These are phyloP conservation scores for Cystobasidium ongulense DNA, from an alignment of 768 basidiomycete species.

Conservation along the genomic window DNA sequence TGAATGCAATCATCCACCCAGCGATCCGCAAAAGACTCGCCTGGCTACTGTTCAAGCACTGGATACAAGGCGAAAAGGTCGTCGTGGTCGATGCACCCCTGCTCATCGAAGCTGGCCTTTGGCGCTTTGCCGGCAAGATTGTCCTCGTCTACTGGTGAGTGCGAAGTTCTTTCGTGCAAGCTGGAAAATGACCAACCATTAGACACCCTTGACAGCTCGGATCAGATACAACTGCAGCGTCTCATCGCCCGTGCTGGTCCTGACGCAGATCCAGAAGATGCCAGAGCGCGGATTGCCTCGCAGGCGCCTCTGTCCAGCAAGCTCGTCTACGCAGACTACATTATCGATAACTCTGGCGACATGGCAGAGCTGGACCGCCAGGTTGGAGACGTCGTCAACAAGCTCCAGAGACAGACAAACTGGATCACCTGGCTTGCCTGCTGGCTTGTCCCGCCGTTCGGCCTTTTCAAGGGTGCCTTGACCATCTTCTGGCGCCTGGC, in stretches of 20 bases:
- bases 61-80: slow-evolving; percentile 68
- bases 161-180: too few relatives aligned
- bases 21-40: slow-evolving; percentile 56
- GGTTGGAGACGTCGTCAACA: slow-evolving; percentile 50
- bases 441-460: slow-evolving; percentile 52
- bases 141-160: slow-evolving; percentile 84
- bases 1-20: slow-evolving; percentile 85
- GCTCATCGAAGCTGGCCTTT: slow-evolving; percentile 77
- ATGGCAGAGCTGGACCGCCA: slow-evolving; percentile 58
- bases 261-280: slow-evolving; percentile 57
- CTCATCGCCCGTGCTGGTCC: slow-evolving; percentile 63
- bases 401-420: slow-evolving; percentile 46
- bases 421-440: slow-evolving; percentile 48
- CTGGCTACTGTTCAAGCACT: slow-evolving; percentile 58
- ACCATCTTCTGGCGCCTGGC: slow-evolving; percentile 39
- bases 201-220: slow-evolving; percentile 53
- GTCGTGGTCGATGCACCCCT: slow-evolving; percentile 86
- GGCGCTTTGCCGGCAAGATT: slow-evolving; percentile 71
- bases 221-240: slow-evolving; percentile 72
- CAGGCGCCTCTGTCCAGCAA: slow-evolving; percentile 75
- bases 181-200: too few relatives aligned
- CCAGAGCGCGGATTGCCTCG: slow-evolving; percentile 63
- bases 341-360: slow-evolving; percentile 82
- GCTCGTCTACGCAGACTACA: slow-evolving; percentile 69
- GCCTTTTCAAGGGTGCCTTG: slow-evolving; percentile 43